A percentile compares a stretch with the other conserved stretches of the same genome.
phyloP scores from a whole-genome alignment of 1,284 basidiomycete genomes.

The Schizophyllum commune region DNA sequence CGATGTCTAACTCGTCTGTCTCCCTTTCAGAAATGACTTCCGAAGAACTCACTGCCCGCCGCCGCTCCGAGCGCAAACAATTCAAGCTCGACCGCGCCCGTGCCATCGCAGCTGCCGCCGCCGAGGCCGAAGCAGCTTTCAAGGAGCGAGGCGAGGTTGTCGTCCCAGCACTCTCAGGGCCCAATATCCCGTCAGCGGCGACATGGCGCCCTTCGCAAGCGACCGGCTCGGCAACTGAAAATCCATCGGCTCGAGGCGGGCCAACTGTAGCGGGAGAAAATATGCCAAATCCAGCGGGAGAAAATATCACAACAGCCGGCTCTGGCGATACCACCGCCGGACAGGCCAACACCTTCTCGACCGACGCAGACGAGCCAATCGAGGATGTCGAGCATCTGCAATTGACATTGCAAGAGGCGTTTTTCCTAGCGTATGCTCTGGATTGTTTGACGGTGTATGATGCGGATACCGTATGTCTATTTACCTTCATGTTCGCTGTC shows the following conservation, averaged over 20 bases:
- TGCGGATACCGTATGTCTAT: slow-evolving; percentile 47
- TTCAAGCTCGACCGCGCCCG: slow-evolving; percentile 88
- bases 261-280: no score
- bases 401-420: slow-evolving; percentile 86
- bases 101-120: slow-evolving; percentile 65
- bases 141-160: slow-evolving; percentile 56
- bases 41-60: slow-evolving; percentile 82
- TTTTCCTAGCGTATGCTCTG: slow-evolving; percentile 82
- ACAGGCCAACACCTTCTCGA: not conserved
- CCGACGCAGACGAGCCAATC: slow-evolving; percentile 13
- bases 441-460: slow-evolving; percentile 78
- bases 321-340: slow-evolving; percentile 2
- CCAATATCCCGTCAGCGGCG: slow-evolving; percentile 65
- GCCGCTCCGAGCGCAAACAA: slow-evolving; percentile 78
- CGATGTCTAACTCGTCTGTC: not conserved
- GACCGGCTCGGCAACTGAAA: slow-evolving; percentile 10
- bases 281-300: no score
- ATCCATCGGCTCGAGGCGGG: slow-evolving; percentile 1
- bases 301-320: not conserved
- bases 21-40: slow-evolving; percentile 66
- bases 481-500: not conserved
- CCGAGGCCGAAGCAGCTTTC: slow-evolving; percentile 69
- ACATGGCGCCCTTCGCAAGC: slow-evolving; percentile 54
- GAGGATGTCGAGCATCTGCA: slow-evolving; percentile 86
- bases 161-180: slow-evolving; percentile 43